Base-by-base conservation (phyloP, 2,329 filamentous ascomycete species). In the Cladosporium austrohemisphaericum region DNA sequence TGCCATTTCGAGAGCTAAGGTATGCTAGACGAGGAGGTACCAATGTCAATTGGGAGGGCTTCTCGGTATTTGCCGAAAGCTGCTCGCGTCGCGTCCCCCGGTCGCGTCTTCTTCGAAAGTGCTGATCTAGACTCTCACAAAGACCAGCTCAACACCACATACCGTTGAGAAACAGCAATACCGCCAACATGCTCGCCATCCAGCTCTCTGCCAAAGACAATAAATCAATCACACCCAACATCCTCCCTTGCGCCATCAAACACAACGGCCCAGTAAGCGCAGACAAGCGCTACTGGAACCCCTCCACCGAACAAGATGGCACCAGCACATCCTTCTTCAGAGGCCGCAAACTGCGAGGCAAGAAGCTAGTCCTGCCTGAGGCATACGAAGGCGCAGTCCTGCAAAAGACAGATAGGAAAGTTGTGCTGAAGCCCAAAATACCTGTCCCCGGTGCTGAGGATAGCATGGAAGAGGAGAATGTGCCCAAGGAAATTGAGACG, bases 231-330 rank as follows among this genome's bases (percentile, higher is more conserved):
- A 80, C 75, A 0, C 79, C 85, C 3, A 85, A 95, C 61, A 71
- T 95, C 16, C 76, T 96, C 11, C 90, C 91, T 3, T 93, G 88
- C 60, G 80, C 81, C 48, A 81, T 96, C 62, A 78, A 91, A 60
- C 85, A 94, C 67, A 81, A 86, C 58, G 91, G 91, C 1, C 75
- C 82, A 1, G 74, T 92, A 47, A 78, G 83, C 43, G 73, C 81
- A 1, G 72, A 78, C 4, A 68, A 78, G 18, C 73, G 81, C 35
- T 89, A 88, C 64, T 96, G 90, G 89, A 75, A 71, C 5, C 86
- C 88, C 1, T 68, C 36, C 7, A 18, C 48, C 13, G 29, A 26
- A 32, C 19, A 33, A 36, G 49, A 52, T 18, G 35, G 49, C 23
- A 50, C 47, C 11, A 55, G 40, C 19, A 78, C 76, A 2, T 75